phyloP scores from a whole-genome alignment of 805 yeast species.

The Danielia reshetovae region DNA sequence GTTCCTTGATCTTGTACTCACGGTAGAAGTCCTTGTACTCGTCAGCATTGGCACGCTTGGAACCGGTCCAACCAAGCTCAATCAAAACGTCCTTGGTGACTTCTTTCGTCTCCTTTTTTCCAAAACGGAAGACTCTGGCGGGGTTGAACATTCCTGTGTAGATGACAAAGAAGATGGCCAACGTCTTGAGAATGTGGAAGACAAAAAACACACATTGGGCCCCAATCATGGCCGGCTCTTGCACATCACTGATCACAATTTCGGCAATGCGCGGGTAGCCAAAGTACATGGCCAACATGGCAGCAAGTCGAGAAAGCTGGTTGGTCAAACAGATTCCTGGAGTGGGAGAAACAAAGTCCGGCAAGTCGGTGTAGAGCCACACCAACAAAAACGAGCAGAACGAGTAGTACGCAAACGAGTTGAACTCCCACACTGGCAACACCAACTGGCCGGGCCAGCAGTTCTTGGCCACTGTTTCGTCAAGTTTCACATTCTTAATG shows the following conservation, averaged over 20 bases:
- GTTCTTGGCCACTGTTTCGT: conserved; percentile 52
- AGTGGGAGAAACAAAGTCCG: conserved; percentile 84
- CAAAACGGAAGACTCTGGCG: conserved; percentile 29
- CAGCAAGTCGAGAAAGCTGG: conserved; percentile 34
- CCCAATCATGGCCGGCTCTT: conserved; percentile 31
- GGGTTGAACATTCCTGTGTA: conserved; percentile 81
- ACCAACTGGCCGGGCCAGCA: conserved; percentile 91
- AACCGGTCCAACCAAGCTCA: conserved; percentile 91
- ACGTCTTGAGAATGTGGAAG: conserved; percentile 64
- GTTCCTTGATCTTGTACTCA: conserved; percentile 55
- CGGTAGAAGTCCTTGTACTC: conserved; percentile 71
- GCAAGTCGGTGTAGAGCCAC: conserved; percentile 94
- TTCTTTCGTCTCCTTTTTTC: conserved; percentile 23
- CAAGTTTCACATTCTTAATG: conserved; percentile 40
- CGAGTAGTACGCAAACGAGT: conserved; percentile 40
- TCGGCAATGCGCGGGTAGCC: conserved; percentile 43
- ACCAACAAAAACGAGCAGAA: conserved; percentile 39
- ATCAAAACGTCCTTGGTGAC: conserved; percentile 53
- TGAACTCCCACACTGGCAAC: conserved; percentile 63
- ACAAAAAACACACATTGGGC: conserved; percentile 68
- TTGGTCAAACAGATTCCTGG: conserved; percentile 84
- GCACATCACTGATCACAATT: conserved; percentile 47
- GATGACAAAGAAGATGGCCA: conserved; percentile 52
- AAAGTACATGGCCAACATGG: conserved; percentile 24
- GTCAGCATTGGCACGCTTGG: conserved; percentile 65